A percentile compares a stretch with the other conserved stretches of the same genome.
Evolutionary conservation across 192 early-diverging fungal species (phyloP).

Genomic region (Linnemannia hyalina): DNA sequence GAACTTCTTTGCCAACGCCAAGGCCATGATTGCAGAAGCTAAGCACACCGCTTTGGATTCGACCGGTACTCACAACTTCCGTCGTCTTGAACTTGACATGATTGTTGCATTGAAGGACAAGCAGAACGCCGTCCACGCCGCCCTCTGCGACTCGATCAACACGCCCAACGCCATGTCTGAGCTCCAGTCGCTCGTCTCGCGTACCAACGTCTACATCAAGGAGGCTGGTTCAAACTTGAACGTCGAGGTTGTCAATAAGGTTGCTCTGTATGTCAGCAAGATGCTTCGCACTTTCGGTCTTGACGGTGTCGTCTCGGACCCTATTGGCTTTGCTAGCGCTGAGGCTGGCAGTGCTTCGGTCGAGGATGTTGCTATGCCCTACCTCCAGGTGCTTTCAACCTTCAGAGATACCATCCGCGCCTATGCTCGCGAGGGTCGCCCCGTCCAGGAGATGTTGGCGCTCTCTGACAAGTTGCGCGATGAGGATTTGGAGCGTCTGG

Average conservation of each 20-base stretch:
- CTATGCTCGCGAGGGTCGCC: slow-evolving; percentile 71
- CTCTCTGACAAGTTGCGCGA: slow-evolving; percentile 93
- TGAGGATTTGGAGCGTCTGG: slow-evolving; percentile 87
- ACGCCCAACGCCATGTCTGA: slow-evolving; percentile 86
- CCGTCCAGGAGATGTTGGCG: slow-evolving; percentile 70
- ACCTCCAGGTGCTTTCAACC: slow-evolving; percentile 80
- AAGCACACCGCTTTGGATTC: slow-evolving; percentile 65
- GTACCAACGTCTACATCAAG: slow-evolving; percentile 86
- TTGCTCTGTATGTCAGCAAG: slow-evolving; percentile 84
- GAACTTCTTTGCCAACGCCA: slow-evolving; percentile 92
- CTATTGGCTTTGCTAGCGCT: slow-evolving; percentile 76
- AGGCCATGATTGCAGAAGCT: slow-evolving; percentile 80
- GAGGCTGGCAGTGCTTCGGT: slow-evolving; percentile 42
- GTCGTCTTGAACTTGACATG: slow-evolving; percentile 79
- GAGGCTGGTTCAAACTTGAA: slow-evolving; percentile 70
- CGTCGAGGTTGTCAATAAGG: slow-evolving; percentile 78
- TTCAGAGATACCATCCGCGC: slow-evolving; percentile 93
- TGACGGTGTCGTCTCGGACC: slow-evolving; percentile 64
- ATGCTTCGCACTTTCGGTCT: slow-evolving; percentile 91
- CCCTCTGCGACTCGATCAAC: slow-evolving; percentile 94
- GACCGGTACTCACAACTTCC: slow-evolving; percentile 80
- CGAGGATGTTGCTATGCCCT: slow-evolving; percentile 76
- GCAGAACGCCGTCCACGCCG: slow-evolving; percentile 82
- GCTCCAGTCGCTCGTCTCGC: slow-evolving; percentile 81
- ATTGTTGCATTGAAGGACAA: slow-evolving; percentile 71